Conservation (phyloP, 805 yeast species). For the Grigorovia yakushimaensis region DNA sequence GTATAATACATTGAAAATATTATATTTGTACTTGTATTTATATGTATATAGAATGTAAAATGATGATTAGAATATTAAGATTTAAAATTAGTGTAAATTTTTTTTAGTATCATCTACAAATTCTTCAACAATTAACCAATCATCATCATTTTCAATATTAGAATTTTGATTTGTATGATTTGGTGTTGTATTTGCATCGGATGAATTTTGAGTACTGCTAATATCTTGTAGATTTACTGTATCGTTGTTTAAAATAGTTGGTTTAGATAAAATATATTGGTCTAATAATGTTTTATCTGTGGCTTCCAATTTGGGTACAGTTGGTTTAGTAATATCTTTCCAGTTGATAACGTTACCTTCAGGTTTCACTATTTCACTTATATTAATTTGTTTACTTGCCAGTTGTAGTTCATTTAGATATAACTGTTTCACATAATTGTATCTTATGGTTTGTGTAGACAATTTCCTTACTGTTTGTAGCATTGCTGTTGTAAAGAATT, state of each 20-base stretch:
- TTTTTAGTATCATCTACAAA: constrained; percentile 36
- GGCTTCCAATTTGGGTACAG: constrained; percentile 61
- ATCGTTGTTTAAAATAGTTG: neutral
- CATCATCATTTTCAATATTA: constrained; percentile 38
- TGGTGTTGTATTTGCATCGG: neutral
- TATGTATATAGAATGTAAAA: neutral
- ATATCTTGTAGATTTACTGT: too few relatives aligned
- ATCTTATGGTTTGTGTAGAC: neutral
- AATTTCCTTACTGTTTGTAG: neutral
- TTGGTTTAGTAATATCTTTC: constrained; percentile 72
- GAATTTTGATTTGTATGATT: constrained; percentile 13
- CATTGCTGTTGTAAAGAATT: too few relatives aligned
- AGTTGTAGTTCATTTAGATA: neutral
- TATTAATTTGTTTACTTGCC: neutral
- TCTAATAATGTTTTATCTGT: constrained; percentile 55
- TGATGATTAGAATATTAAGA: neutral
- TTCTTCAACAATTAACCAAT: constrained; percentile 76
- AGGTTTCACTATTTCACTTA: neutral
- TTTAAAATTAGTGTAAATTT: neutral
- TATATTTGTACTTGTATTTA: constrained; percentile 1
- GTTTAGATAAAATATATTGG: constrained; percentile 28
- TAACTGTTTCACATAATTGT: neutral
- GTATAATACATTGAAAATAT: neutral
- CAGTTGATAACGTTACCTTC: constrained; percentile 60
- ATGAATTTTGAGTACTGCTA: neutral